These are phyloP conservation scores for Exophiala viscosa DNA, from an alignment of 2,329 filamentous ascomycete species.

Conservation along the genomic window DNA sequence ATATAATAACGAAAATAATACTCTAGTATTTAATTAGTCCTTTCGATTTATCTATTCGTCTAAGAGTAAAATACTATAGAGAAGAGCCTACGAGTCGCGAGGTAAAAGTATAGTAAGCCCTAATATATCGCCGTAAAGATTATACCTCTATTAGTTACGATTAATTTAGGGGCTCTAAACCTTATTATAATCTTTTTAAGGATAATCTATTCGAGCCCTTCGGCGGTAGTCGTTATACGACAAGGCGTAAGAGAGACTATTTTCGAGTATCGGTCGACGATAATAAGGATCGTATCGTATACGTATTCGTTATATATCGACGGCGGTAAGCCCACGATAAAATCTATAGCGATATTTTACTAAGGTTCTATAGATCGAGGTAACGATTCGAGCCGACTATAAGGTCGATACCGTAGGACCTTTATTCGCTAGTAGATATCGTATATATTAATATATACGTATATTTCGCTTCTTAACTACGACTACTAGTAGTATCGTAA, in stretches of 20 bases:
- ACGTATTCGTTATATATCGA: neutral
- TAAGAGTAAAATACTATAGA: constrained; percentile 12
- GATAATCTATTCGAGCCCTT: constrained; percentile 10
- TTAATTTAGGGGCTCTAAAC: constrained; percentile 5
- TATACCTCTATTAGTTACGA: constrained; percentile 8
- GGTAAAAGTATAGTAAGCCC: neutral
- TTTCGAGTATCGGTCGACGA: constrained; percentile 8
- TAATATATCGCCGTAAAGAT: constrained; percentile 12
- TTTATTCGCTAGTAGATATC: constrained; percentile 2
- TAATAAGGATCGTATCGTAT: constrained; percentile 11
- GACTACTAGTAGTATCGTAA: constrained; percentile 1
- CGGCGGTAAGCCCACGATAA: constrained; percentile 5
- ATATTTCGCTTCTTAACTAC: neutral
- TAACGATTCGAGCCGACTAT: neutral
- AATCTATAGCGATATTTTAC: constrained; percentile 4
- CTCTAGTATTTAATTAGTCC: constrained; percentile 10
- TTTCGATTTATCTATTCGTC: constrained; percentile 9
- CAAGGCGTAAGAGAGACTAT: constrained; percentile 1
- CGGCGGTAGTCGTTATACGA: neutral
- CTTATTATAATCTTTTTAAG: constrained; percentile 5
- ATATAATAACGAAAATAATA: constrained; percentile 11
- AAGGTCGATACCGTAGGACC: neutral
- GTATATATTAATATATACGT: constrained; percentile 1
- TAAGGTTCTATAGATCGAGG: neutral
- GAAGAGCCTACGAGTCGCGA: constrained; percentile 8